Percentiles rank a stretch among this genome's conserved stretches.
phyloP scores from a whole-genome alignment of 192 early-diverging fungal species.

The Entomortierella chlamydospora region DNA sequence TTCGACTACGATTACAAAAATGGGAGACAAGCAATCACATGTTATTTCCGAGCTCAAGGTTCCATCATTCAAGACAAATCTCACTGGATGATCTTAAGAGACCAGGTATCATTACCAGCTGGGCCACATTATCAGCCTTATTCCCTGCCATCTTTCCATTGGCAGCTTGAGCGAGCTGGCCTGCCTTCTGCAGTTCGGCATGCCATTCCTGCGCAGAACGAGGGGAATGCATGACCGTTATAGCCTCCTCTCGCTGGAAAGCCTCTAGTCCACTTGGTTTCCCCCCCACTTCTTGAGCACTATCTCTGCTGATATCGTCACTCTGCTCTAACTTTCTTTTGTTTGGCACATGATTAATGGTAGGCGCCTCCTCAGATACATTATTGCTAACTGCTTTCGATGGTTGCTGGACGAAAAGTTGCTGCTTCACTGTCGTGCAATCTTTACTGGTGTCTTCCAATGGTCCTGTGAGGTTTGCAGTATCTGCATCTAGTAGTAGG shows the following conservation, averaged over 20 bases:
- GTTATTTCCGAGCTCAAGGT: too few species aligned
- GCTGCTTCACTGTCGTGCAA: slow-evolving; percentile 15
- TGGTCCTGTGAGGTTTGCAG: background rate
- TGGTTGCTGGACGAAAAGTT: slow-evolving; percentile 1
- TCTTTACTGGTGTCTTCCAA: slow-evolving; percentile 2
- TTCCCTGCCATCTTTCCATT: slow-evolving; percentile 21
- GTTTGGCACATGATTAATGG: background rate
- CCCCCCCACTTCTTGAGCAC: background rate
- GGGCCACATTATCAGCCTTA: slow-evolving; percentile 37
- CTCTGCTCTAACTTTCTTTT: slow-evolving; percentile 8
- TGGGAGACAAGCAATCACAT: background rate
- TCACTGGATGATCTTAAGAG: background rate
- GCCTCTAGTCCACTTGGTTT: slow-evolving; percentile 16
- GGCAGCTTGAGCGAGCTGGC: slow-evolving; percentile 14
- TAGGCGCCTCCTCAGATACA: background rate
- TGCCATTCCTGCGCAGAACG: slow-evolving; percentile 36
- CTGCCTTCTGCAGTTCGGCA: slow-evolving; percentile 40
- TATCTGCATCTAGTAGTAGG: slow-evolving; percentile 4
- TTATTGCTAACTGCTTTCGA: slow-evolving; percentile 1
- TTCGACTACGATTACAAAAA: slow-evolving; percentile 53
- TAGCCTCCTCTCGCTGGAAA: slow-evolving; percentile 39
- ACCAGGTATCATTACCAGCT: slow-evolving; percentile 18
- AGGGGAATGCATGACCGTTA: slow-evolving; percentile 44
- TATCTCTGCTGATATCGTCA: background rate
- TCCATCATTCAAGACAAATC: too few species aligned